Base-by-base conservation (phyloP, 305 asterid species). In the Euphrasia arctica region DNA sequence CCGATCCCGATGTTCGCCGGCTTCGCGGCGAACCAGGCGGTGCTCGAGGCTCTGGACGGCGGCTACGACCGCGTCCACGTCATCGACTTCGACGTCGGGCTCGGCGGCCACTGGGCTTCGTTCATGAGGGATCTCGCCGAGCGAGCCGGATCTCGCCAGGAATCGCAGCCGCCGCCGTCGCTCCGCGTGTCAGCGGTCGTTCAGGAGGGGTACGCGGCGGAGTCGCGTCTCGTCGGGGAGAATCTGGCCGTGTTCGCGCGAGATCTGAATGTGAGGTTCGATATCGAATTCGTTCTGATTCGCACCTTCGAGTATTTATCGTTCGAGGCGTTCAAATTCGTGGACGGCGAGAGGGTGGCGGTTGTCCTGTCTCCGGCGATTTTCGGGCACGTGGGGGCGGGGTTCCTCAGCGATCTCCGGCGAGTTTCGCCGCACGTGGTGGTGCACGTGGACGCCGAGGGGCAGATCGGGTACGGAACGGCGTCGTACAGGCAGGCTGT, bases 41-140 rank as follows among this genome's bases (percentile, higher is more conserved):
- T 93, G 60, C 92, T 93, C n/a, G 97, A 93, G 61, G 95, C 95
- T 1, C 59, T 84, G 3, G 90, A 86, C 55, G 88, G 86, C 58
- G 87, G 86, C 72, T 78, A 88, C 42, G 28, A 58, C 63, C 75
- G 75, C 50, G 80, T 88, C 80, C 99, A 93, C 75, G 84, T 83
- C 79, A 79, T 93, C 75, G 99, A 93, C 64, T 93, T 93, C 56
- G 97, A 93, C 50, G 84, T 93, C 75, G 90, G 91, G 29, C 70
- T 90, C 5, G 99, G 99, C 5, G 96, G 87, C 63, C 95, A 90
- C 73, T 93, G 99, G 99, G 99, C 97, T 22, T 90, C 99, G 32
- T 90, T 90, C 85, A 71, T 93, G 80, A 88, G 78, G 15, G 99
- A 88, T 71, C 75, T 93, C 6, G 83, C 96, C 2, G 94, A 85